Base-by-base conservation (phyloP, 768 basidiomycete genomes). In the Phlegmacium glaucopus region DNA sequence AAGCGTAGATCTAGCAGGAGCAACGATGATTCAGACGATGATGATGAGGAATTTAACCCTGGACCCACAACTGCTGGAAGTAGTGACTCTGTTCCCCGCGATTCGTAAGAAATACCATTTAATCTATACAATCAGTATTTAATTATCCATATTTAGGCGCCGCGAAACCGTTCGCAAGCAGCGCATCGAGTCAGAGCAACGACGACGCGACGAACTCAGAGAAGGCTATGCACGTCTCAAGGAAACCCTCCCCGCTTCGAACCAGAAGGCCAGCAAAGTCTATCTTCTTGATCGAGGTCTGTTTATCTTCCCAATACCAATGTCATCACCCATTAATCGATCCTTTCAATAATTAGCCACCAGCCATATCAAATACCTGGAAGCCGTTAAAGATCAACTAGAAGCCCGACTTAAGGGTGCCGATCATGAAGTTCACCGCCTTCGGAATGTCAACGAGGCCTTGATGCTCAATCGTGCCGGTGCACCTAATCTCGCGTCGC, bases 221-320 rank as follows among this genome's bases (percentile, higher is more conserved):
- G 92, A 95, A 48, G 92, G 90, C 50, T 95, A 94, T 70, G 81
- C 85, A 58, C 80, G 87, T 49, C 83, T 95, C 72, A 92, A 91
- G 80, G 87, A 91, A 59, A 86, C 85, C 47, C 83, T 95, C 57
- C 93, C 93, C 25, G 76, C 85, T 50, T 88, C 86, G 39, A 93
- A 91, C 74, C 90, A 94, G 77, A 90, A 93, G 76, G 84, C 89
- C 9, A 90, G 87, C 79, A 95, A 95, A 72, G 88, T 92, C 44
- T 89, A 85, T 52, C 74, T 94, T 47, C 79, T 95, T 57, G 93
- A 94, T 60, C 83, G 92, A 61, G 83, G 85, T 85, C 59, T 42
- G 80, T 71, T 22, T 5, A 22, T 22, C 22, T 22, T 22, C 22
- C 22, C 22, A 2, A 22, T 22, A 22, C 22, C 22, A 22, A 22